Percentiles rank a stretch among this genome's conserved stretches.
These are phyloP conservation scores for Urtica urens DNA, from an alignment of 306 rosid species.

Conservation along the genomic window DNA sequence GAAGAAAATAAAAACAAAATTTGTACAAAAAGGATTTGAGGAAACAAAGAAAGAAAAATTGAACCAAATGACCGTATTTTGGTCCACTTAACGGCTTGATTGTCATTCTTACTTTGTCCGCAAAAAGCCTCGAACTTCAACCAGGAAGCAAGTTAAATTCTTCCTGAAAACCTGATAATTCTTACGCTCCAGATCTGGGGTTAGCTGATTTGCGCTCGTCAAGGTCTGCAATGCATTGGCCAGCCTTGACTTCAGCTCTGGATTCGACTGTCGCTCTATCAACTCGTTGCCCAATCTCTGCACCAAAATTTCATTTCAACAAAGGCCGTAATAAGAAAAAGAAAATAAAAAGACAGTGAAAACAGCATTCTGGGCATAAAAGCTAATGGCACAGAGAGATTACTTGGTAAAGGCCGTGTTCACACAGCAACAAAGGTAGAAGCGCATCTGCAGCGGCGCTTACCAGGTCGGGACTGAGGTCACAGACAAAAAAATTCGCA, in stretches of 20 bases:
- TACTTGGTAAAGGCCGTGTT: constrained; percentile 82
- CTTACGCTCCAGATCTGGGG: constrained; percentile 64
- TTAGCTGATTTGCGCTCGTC: constrained; percentile 72
- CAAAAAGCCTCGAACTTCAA: constrained; percentile 81
- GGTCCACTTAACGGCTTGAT: background rate
- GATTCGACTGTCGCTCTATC: constrained; percentile 61
- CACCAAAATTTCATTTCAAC: constrained; percentile 1
- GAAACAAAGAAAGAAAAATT: background rate
- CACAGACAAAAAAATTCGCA: constrained; percentile 7
- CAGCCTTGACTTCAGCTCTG: constrained; percentile 53
- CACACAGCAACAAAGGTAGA: constrained; percentile 79
- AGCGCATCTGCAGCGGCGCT: constrained; percentile 98
- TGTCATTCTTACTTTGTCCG: constrained; percentile 44
- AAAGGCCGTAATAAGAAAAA: background rate
- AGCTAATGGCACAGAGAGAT: background rate
- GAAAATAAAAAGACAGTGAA: background rate
- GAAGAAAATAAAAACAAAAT: background rate
- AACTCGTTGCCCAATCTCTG: constrained; percentile 74
- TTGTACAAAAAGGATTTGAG: background rate
- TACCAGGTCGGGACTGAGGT: constrained; percentile 67
- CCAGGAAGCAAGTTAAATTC: constrained; percentile 58
- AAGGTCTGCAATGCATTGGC: constrained; percentile 63
- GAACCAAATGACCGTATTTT: background rate
- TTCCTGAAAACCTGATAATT: constrained; percentile 82
- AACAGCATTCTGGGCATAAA: background rate